phyloP scores from a whole-genome alignment of 306 rosid species.

The Malus orientalis region DNA sequence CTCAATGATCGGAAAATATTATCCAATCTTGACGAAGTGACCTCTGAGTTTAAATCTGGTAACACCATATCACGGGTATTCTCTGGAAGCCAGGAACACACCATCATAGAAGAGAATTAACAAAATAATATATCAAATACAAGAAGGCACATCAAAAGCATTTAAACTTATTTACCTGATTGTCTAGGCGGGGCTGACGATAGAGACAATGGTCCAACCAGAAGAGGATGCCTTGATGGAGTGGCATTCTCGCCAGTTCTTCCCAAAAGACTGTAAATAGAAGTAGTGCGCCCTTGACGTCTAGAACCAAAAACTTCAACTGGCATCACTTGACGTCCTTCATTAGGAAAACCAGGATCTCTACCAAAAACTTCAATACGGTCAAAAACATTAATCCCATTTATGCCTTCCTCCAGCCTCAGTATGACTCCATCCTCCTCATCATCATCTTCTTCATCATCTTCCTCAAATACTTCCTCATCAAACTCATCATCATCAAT shows the following conservation, averaged over 20 bases:
- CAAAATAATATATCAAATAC: not conserved
- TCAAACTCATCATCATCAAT: constrained; percentile 90
- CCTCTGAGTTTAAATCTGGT: constrained; percentile 58
- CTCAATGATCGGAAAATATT: constrained; percentile 78
- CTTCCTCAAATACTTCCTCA: constrained; percentile 90
- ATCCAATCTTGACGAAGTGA: constrained; percentile 64
- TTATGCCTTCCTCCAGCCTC: constrained; percentile 94
- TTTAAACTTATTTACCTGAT: constrained; percentile 34
- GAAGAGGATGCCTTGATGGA: constrained; percentile 82
- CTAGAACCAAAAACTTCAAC: constrained; percentile 96
- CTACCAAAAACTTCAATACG: constrained; percentile 94
- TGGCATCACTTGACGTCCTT: constrained; percentile 89
- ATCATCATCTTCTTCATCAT: constrained; percentile 94
- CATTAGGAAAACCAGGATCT: constrained; percentile 75
- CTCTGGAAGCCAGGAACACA: constrained; percentile 27
- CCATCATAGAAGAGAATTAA: not conserved
- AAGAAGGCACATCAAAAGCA: not conserved
- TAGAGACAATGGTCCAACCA: constrained; percentile 70
- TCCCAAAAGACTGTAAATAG: constrained; percentile 91
- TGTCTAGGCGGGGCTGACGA: constrained; percentile 44
- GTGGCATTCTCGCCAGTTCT: constrained; percentile 73
- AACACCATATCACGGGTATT: constrained; percentile 23
- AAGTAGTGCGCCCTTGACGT: constrained; percentile 89
- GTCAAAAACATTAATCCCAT: constrained; percentile 91
- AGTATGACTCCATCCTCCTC: constrained; percentile 90